Conservation (phyloP, 2,329 filamentous ascomycete genomes). For the Aspergillus ochraceoroseus region DNA sequence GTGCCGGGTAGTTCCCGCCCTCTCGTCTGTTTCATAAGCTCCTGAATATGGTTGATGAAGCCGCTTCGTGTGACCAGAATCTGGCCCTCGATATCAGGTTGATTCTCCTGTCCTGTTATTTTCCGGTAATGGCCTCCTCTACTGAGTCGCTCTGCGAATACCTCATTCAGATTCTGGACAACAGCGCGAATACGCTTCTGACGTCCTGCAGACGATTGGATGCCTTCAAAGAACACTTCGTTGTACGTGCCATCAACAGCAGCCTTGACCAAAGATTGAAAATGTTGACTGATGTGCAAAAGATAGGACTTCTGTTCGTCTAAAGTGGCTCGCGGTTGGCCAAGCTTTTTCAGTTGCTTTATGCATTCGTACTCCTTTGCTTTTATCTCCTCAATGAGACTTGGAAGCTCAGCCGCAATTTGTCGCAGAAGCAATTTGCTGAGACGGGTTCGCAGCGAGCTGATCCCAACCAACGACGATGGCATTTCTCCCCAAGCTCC, state of each 20-base stretch:
- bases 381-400: conserved; percentile 38
- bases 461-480: conserved; percentile 28
- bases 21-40: conserved; percentile 42
- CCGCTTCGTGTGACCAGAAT: conserved; percentile 27
- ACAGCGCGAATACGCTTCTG: conserved; percentile 33
- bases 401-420: conserved; percentile 33
- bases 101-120: too few relatives aligned
- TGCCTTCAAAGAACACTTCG: conserved; percentile 30
- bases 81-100: conserved; percentile 4
- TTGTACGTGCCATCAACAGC: conserved; percentile 34
- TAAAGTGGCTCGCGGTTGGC: conserved; percentile 24
- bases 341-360: conserved; percentile 23
- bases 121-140: conserved; percentile 13
- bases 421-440: conserved; percentile 34
- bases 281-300: conserved; percentile 38
- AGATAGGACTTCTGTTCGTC: conserved; percentile 26
- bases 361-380: conserved; percentile 34
- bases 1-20: conserved; percentile 57
- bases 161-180: conserved; percentile 24
- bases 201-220: conserved; percentile 21
- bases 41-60: conserved; percentile 41
- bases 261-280: conserved; percentile 34
- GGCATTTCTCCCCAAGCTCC: conserved; percentile 28
- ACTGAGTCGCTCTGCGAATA: conserved; percentile 21
- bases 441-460: conserved; percentile 29